Evolutionary conservation across 495 filamentous ascomycete species (phyloP).

Genomic region (Penicilliopsis zonata): DNA sequence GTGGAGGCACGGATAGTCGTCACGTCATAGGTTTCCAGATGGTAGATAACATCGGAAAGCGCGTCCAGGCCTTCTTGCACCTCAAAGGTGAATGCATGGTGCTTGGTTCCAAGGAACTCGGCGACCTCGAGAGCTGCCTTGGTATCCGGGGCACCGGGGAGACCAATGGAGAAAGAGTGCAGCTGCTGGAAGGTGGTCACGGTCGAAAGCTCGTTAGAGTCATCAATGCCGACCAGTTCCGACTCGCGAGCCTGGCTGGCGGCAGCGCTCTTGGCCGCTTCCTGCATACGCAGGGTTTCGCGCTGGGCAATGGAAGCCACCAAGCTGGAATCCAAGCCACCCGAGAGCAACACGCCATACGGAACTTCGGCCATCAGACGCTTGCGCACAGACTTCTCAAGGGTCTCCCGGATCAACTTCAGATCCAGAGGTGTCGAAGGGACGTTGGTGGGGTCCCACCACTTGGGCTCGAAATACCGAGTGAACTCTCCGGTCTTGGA

Average conservation of each 20-base stretch:
- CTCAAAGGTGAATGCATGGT: conserved; percentile 96
- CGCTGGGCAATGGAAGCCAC: conserved; percentile 92
- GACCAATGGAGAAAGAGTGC: conserved; percentile 96
- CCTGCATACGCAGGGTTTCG: conserved; percentile 68
- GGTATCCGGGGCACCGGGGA: conserved; percentile 82
- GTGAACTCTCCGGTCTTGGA: conserved; percentile 71
- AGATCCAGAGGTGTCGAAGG: conserved; percentile 73
- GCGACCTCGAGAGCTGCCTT: conserved; percentile 82
- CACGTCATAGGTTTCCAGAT: conserved; percentile 95
- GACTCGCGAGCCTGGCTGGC: conserved; percentile 41
- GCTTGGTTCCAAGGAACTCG: conserved; percentile 90
- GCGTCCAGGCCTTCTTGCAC: conserved; percentile 94
- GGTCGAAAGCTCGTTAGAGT: conserved; percentile 78
- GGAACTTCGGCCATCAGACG: conserved; percentile 97
- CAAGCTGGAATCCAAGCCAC: conserved; percentile 89
- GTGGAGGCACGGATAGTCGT: conserved; percentile 98
- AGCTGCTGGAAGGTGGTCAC: conserved; percentile 85
- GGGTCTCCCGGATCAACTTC: conserved; percentile 60
- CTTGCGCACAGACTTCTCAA: conserved; percentile 90
- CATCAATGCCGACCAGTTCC: conserved; percentile 86
- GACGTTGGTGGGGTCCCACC: conserved; percentile 77
- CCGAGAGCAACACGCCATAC: conserved; percentile 90
- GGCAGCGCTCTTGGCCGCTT: conserved; percentile 27
- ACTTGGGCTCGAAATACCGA: conserved; percentile 80
- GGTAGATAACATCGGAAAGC: conserved; percentile 91